Base-by-base conservation (phyloP, 345 rosid species). In the Ricinus communis region DNA sequence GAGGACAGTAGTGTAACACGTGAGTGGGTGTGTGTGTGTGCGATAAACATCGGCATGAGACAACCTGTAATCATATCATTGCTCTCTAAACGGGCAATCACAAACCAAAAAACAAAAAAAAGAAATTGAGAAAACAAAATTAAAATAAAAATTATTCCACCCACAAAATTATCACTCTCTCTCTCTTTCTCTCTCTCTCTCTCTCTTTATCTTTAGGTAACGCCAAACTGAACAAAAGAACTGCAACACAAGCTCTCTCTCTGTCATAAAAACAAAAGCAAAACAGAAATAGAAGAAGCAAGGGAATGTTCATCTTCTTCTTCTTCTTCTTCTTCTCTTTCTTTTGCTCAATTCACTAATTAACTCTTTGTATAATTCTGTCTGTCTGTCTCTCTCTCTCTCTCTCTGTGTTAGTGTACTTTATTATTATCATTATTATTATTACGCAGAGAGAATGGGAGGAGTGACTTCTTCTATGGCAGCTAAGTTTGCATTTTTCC, bases 401-500 rank as follows among this genome's bases (percentile, higher is more conserved):
- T n/a, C n/a, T n/a, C n/a, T n/a, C n/a, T n/a, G n/a, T n/a, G n/a
- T n/a, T n/a, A n/a, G n/a, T n/a, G n/a, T n/a, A n/a, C n/a, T n/a
- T n/a, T n/a, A n/a, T n/a, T n/a, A n/a, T n/a, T n/a, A n/a, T n/a
- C n/a, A n/a, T n/a, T n/a, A n/a, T n/a, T n/a, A n/a, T n/a, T n/a
- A n/a, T n/a, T n/a, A n/a, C n/a, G n/a, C n/a, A n/a, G 51, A 50
- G 45, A 49, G 56, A 56, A 77, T 77, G 81, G 76, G 81, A 15
- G 81, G 81, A 73, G 81, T 77, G 73, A 77, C 81, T 38, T 77
- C 76, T 49, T 77, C 81, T 15, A 77, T 77, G 73, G 81, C 76
- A 18, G 81, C 81, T 12, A 77, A 77, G 30, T 72, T 77, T 13
- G 81, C 81, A 13, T 77, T 77, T 56, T 77, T 77, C 59, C 81